phyloP scores from a whole-genome alignment of 495 filamentous ascomycete species.

The Penicillium mononematosum region DNA sequence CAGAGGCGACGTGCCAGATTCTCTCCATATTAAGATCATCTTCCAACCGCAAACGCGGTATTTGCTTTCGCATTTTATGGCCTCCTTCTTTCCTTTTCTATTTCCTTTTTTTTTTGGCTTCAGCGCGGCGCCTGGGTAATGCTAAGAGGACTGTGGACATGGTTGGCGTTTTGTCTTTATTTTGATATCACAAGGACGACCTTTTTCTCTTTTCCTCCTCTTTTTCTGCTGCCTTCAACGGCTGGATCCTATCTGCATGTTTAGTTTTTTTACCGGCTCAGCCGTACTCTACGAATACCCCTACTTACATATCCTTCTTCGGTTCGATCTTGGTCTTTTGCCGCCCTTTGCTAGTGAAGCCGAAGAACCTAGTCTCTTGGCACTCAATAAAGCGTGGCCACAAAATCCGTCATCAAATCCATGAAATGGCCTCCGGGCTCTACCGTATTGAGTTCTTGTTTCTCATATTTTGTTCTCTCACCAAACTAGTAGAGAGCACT shows the following conservation, averaged over 20 bases:
- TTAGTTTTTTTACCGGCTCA: background rate
- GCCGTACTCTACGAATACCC: background rate
- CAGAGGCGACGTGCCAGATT: conserved; percentile 23
- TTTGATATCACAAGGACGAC: conserved; percentile 3
- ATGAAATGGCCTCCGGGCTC: background rate
- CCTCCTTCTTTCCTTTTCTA: background rate
- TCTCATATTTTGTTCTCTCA: background rate
- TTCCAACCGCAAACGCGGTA: background rate
- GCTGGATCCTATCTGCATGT: background rate
- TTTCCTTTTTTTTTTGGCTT: background rate
- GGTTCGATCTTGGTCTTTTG: background rate
- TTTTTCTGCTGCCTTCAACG: background rate
- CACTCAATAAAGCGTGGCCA: background rate
- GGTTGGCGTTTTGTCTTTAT: conserved; percentile 4
- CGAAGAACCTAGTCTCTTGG: background rate
- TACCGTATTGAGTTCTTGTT: background rate
- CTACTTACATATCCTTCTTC: background rate
- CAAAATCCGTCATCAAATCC: background rate
- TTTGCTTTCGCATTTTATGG: background rate
- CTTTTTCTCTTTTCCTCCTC: background rate
- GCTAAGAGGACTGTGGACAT: background rate
- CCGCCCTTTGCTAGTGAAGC: background rate
- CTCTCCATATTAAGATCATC: conserved; percentile 24
- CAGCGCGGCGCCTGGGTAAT: conserved; percentile 10
- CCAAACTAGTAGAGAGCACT: background rate